These are phyloP conservation scores for Nannizziopsis barbatae DNA, from an alignment of 2,329 filamentous ascomycete species.

Conservation along the genomic window DNA sequence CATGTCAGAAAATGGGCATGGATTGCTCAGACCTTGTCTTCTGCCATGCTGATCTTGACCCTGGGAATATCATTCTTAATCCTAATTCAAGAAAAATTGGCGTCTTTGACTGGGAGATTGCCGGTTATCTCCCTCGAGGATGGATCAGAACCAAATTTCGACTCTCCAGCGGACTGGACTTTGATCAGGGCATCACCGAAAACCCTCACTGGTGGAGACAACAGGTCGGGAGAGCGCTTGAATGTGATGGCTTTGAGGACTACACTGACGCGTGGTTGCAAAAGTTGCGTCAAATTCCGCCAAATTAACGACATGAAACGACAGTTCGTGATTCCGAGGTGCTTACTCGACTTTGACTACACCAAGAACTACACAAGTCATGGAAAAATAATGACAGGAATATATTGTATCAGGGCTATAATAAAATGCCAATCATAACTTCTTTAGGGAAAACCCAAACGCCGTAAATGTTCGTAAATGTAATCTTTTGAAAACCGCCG, in stretches of 20 bases:
- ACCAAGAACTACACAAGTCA: too few relatives aligned
- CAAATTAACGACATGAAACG: too few relatives aligned
- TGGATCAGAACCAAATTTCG: constrained; percentile 28
- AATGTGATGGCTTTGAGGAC: not conserved
- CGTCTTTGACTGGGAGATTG: constrained; percentile 26
- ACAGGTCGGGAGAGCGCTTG: not conserved
- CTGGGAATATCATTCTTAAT: constrained; percentile 23
- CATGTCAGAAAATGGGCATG: constrained; percentile 19
- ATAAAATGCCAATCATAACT: too few relatives aligned
- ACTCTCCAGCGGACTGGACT: constrained; percentile 24
- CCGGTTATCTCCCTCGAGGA: constrained; percentile 24
- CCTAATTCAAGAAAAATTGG: constrained; percentile 18
- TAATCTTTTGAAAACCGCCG: too few relatives aligned
- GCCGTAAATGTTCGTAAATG: too few relatives aligned
- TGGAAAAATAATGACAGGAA: too few relatives aligned
- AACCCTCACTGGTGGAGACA: constrained; percentile 4
- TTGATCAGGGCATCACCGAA: constrained; percentile 10
- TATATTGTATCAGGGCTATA: too few relatives aligned
- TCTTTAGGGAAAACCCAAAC: too few relatives aligned
- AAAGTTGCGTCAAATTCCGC: too few relatives aligned
- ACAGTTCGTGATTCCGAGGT: too few relatives aligned
- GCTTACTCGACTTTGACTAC: too few relatives aligned
- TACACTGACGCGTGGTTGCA: constrained; percentile 6
- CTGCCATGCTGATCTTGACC: constrained; percentile 25
- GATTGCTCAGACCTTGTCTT: constrained; percentile 23